A percentile compares a stretch with the other conserved stretches of the same genome.
Evolutionary conservation across 441 rosid genomes (phyloP).

Genomic region (Adansonia rubrostipa): DNA sequence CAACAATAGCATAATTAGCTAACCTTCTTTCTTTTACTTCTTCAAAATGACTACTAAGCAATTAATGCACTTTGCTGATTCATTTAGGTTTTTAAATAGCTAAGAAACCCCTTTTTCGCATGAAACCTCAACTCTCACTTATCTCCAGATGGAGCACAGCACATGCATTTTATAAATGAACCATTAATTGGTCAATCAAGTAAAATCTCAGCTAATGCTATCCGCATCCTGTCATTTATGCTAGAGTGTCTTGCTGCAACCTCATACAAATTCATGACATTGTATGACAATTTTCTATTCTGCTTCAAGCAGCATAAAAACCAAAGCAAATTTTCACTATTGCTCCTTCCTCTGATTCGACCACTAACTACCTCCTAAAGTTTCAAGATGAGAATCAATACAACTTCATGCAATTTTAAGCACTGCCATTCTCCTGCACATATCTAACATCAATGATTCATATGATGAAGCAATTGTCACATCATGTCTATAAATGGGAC

Average conservation of each 20-base stretch:
- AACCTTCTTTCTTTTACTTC: slow-evolving; percentile 1
- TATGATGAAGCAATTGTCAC: neutral
- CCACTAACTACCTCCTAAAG: neutral
- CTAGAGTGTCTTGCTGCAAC: slow-evolving; percentile 9
- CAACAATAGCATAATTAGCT: neutral
- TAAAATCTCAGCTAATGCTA: neutral
- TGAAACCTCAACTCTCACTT: neutral
- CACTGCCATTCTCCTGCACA: neutral
- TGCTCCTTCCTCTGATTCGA: neutral
- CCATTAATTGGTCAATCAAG: neutral
- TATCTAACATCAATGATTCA: neutral
- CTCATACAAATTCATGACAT: neutral
- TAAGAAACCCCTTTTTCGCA: neutral
- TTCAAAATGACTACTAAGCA: neutral
- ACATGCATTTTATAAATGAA: neutral
- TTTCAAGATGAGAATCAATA: neutral
- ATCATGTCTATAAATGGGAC: neutral
- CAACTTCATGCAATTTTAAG: neutral
- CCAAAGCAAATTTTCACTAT: neutral
- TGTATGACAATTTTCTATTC: neutral
- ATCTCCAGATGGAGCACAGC: neutral
- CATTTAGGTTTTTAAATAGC: neutral
- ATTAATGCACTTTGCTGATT: neutral
- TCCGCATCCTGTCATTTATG: neutral
- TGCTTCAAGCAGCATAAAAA: slow-evolving; percentile 9